These are phyloP conservation scores for Anaeramoeba ignava DNA, from an alignment of 78 protist genomes.

Conservation along the genomic window DNA sequence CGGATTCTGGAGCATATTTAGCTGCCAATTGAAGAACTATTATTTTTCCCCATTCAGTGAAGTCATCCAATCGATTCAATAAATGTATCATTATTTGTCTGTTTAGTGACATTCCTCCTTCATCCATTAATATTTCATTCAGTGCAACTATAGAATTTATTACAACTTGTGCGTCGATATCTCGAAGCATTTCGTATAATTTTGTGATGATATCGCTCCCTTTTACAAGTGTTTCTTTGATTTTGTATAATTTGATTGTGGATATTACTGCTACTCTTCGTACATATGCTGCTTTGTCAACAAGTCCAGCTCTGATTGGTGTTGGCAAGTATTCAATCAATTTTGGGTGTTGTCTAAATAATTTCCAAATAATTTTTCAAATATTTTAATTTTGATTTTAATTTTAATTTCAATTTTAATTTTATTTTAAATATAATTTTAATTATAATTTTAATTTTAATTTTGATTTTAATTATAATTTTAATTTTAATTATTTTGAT, in stretches of 20 bases:
- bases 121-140: constrained; percentile 40
- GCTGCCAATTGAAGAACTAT: constrained; percentile 24
- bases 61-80: constrained; percentile 33
- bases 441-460: neutral
- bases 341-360: constrained; percentile 12
- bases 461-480: too few relatives aligned
- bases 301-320: constrained; percentile 32
- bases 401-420: too few relatives aligned
- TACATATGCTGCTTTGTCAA: constrained; percentile 69
- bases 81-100: constrained; percentile 27
- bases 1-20: constrained; percentile 12
- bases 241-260: constrained; percentile 40
- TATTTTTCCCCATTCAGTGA: constrained; percentile 69
- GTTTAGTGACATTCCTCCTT: constrained; percentile 49
- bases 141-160: constrained; percentile 54
- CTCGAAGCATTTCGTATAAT: constrained; percentile 48
- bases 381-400: too few relatives aligned
- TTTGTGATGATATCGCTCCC: constrained; percentile 12
- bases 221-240: constrained; percentile 9
- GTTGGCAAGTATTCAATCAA: constrained; percentile 63
- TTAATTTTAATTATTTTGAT: too few relatives aligned
- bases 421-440: too few relatives aligned
- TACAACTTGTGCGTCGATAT: constrained; percentile 54
- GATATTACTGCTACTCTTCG: constrained; percentile 77
- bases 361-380: too few relatives aligned